Conservation (phyloP, 352 stramenopile genomes). For the Sclerospora graminicola region DNA sequence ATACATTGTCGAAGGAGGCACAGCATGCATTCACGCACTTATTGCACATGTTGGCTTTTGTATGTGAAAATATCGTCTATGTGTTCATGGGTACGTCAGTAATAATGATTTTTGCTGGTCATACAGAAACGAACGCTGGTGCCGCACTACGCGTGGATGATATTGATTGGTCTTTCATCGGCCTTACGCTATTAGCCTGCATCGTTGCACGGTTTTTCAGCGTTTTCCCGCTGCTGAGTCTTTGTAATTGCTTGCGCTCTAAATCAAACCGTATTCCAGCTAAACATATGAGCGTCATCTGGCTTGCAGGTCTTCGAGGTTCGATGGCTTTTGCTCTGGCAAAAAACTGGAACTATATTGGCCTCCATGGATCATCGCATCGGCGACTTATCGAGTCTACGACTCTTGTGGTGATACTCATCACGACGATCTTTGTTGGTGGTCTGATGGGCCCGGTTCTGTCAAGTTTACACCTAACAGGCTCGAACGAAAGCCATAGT, state of each 20-base stretch:
- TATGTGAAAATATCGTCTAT: conserved; percentile 79
- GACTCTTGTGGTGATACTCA: conserved; percentile 81
- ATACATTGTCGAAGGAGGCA: conserved; percentile 70
- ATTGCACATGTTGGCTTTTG: conserved; percentile 72
- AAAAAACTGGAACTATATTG: conserved; percentile 80
- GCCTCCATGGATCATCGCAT: conserved; percentile 51
- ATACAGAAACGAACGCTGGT: conserved; percentile 44
- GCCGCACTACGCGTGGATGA: conserved; percentile 59
- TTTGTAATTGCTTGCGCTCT: conserved; percentile 63
- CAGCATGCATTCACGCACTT: conserved; percentile 81
- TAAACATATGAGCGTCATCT: conserved; percentile 82
- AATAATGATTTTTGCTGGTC: conserved; percentile 72
- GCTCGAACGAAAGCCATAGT: conserved; percentile 27
- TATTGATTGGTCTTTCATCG: conserved; percentile 75
- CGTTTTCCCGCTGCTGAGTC: conserved; percentile 59
- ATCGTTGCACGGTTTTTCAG: conserved; percentile 65
- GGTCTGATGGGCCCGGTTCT: conserved; percentile 67
- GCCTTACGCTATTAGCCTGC: conserved; percentile 61
- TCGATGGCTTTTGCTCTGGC: conserved; percentile 89
- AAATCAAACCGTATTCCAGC: conserved; percentile 44
- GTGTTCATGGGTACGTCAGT: conserved; percentile 84
- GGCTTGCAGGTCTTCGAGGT: conserved; percentile 88
- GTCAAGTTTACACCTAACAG: conserved; percentile 31
- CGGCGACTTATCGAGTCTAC: conserved; percentile 78
- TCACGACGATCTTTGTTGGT: conserved; percentile 76